Percentiles rank a stretch among this genome's conserved stretches.
phyloP scores from a whole-genome alignment of 768 basidiomycete genomes.

The Rhodotorula graminis region DNA sequence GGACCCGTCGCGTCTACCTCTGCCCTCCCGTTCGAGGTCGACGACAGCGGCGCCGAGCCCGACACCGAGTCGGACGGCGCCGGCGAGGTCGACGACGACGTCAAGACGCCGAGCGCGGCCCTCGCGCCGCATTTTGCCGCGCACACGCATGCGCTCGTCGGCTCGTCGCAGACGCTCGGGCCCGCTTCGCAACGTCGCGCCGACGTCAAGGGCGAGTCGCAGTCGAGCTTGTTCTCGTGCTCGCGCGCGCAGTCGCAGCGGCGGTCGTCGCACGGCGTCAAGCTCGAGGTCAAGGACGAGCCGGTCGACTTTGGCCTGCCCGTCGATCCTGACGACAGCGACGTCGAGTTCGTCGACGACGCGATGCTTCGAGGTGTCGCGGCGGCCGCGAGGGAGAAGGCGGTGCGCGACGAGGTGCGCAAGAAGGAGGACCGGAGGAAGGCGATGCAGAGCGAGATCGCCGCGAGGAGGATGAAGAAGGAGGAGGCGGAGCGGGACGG shows the following conservation, averaged over 20 bases:
- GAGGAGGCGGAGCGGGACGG: background rate
- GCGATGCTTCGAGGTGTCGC: background rate
- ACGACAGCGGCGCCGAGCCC: slow-evolving; percentile 18
- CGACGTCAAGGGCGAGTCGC: slow-evolving; percentile 1
- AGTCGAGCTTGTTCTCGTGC: background rate
- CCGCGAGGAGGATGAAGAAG: background rate
- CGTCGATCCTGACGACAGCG: background rate
- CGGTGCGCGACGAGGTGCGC: background rate
- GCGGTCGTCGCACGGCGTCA: too few relatives aligned
- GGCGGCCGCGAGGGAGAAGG: background rate
- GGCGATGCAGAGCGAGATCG: background rate
- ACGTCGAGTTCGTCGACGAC: slow-evolving; percentile 9
- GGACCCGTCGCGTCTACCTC: background rate
- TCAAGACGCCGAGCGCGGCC: background rate
- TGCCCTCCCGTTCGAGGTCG: background rate
- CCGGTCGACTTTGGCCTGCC: too few relatives aligned
- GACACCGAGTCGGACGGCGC: slow-evolving; percentile 18
- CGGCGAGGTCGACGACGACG: background rate
- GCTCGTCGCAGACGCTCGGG: background rate
- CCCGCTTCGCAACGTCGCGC: background rate
- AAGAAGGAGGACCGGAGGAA: background rate
- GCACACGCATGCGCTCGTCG: background rate
- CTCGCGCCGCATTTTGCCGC: background rate
- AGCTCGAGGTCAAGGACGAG: background rate
- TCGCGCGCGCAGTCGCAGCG: too few relatives aligned